Evolutionary conservation across 768 basidiomycete genomes (phyloP).

Genomic region (Podaxis carcinomalis): DNA sequence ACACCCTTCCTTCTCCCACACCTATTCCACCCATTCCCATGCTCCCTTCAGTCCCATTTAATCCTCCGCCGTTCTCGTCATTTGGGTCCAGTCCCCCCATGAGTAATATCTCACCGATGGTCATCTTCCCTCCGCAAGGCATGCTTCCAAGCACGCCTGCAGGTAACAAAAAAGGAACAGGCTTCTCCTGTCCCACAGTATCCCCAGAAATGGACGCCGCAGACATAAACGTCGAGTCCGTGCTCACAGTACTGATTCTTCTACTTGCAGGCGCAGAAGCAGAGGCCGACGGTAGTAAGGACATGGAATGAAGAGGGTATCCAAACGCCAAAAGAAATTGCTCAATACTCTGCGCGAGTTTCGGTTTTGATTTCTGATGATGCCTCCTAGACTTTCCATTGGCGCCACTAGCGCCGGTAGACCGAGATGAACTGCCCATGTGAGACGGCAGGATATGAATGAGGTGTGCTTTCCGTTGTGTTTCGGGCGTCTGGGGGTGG

Average conservation of each 20-base stretch:
- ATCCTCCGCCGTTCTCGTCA: background rate
- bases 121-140: conserved; percentile 8
- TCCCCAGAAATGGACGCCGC: background rate
- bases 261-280: conserved; percentile 4
- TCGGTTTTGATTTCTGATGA: conserved; percentile 18
- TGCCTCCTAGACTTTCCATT: background rate
- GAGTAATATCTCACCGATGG: conserved; percentile 26
- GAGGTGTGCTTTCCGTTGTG: conserved; percentile 13
- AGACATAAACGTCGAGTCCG: background rate
- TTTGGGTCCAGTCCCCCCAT: conserved; percentile 5
- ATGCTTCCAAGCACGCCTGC: conserved; percentile 16
- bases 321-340: conserved; percentile 33
- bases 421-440: background rate
- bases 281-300: background rate
- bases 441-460: conserved; percentile 22
- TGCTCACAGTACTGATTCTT: background rate
- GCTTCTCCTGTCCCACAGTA: background rate
- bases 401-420: background rate
- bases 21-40: background rate
- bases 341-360: conserved; percentile 34
- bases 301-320: conserved; percentile 19
- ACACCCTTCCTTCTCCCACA: conserved; percentile 16
- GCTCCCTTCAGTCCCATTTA: background rate
- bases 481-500: background rate
- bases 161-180: conserved; percentile 23